phyloP scores from a whole-genome alignment of 192 early-diverging fungal species.

The Mortierella claussenii region DNA sequence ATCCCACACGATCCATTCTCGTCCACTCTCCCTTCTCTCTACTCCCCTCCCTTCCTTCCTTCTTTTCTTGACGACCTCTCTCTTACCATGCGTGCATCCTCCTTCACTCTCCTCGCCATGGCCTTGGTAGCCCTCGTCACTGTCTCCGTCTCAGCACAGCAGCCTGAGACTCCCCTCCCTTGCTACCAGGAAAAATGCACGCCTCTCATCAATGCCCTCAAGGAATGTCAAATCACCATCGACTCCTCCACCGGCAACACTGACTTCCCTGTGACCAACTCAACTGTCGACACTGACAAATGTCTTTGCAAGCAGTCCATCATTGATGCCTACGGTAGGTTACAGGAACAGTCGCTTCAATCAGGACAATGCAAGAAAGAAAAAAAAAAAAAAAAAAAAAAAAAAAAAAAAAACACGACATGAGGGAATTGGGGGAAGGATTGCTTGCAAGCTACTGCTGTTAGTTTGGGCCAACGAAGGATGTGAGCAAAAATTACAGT shows the following conservation, averaged over 20 bases:
- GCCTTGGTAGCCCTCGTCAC: constrained; percentile 13
- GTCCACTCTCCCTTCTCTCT: not conserved
- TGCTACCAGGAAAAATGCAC: constrained; percentile 41
- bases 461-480: no score
- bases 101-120: constrained; percentile 15
- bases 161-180: constrained; percentile 24
- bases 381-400: no score
- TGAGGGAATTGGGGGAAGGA: no score
- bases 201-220: constrained; percentile 24
- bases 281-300: constrained; percentile 40
- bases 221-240: constrained; percentile 36
- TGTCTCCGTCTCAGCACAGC: constrained; percentile 44
- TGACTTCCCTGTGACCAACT: constrained; percentile 36
- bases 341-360: no score
- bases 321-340: constrained; percentile 41
- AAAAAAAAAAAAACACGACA: not conserved
- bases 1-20: constrained; percentile 15
- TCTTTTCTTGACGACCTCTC: not conserved
- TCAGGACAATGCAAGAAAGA: no score
- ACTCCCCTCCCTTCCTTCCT: constrained; percentile 2
- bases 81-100: constrained; percentile 43
- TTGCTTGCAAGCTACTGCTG: no score
- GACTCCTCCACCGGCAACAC: constrained; percentile 39
- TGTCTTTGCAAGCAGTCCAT: constrained; percentile 51
- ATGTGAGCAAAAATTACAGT: no score